phyloP scores from a whole-genome alignment of 2,329 filamentous ascomycete species.

The Sporothrix euskadiensis region DNA sequence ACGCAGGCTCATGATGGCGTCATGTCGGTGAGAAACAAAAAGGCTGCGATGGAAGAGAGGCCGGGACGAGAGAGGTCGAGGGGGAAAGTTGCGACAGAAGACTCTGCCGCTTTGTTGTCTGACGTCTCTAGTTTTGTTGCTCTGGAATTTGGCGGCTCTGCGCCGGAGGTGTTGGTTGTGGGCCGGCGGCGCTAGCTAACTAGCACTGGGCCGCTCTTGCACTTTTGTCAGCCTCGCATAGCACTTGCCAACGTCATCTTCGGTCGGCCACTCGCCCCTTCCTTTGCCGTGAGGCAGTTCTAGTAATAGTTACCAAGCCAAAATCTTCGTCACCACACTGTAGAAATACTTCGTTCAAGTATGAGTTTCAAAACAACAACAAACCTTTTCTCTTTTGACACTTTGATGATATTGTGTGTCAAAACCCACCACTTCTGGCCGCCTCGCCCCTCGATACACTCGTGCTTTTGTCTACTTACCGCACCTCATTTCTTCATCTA shows the following conservation, averaged over 20 bases:
- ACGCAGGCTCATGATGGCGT: conserved; percentile 33
- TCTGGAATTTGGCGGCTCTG: background rate
- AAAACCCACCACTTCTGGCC: too few species aligned
- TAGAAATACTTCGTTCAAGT: too few species aligned
- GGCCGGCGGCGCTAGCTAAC: background rate
- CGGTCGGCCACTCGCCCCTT: too few species aligned
- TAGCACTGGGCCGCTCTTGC: background rate
- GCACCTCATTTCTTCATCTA: too few species aligned
- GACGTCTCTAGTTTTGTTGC: background rate
- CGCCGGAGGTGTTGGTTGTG: background rate
- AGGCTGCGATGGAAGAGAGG: background rate
- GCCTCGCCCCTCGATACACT: too few species aligned
- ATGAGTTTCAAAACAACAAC: too few species aligned
- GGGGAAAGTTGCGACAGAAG: background rate
- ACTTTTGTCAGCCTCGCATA: conserved; percentile 20
- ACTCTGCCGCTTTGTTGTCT: background rate
- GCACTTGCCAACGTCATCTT: background rate
- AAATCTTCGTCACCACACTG: too few species aligned
- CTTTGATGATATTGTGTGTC: too few species aligned
- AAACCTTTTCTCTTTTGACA: too few species aligned
- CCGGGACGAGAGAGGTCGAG: background rate
- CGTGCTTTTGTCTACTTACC: too few species aligned
- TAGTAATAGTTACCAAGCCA: too few species aligned
- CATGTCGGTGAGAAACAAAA: background rate
- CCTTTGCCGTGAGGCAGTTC: too few species aligned